These are phyloP conservation scores for Urochloa ruziziensis DNA, from an alignment of 176 grass and related monocot genomes.

Conservation along the genomic window DNA sequence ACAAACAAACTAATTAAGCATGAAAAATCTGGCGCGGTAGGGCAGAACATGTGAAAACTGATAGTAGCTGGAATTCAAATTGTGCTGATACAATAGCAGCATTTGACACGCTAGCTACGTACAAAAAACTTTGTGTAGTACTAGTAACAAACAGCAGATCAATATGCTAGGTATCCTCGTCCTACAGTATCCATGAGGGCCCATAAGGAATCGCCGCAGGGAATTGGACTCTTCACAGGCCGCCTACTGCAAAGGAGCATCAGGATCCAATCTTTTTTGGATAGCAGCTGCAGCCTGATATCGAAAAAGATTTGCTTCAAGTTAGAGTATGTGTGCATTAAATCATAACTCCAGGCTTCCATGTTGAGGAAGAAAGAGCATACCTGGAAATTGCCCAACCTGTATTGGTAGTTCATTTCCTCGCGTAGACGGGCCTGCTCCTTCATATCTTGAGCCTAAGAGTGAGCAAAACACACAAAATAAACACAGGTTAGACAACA, in stretches of 20 bases:
- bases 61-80: neutral
- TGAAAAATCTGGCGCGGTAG: neutral
- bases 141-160: neutral
- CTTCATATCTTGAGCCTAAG: constrained; percentile 99
- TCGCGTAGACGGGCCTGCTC: constrained; percentile 86
- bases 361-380: neutral
- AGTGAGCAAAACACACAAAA: neutral
- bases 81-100: neutral
- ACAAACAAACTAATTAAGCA: neutral
- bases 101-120: neutral
- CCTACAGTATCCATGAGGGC: no score
- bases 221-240: neutral
- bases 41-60: neutral
- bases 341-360: neutral
- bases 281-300: constrained; percentile 91
- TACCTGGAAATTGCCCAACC: constrained; percentile 88
- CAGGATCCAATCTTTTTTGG: constrained; percentile 91
- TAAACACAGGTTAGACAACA: neutral
- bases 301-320: neutral
- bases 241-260: constrained; percentile 65
- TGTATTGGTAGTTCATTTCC: constrained; percentile 99
- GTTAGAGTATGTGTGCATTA: neutral
- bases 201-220: neutral
- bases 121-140: no score
- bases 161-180: neutral